phyloP scores from a whole-genome alignment of 331 rosid species.

The Erythrophleum ivorense region DNA sequence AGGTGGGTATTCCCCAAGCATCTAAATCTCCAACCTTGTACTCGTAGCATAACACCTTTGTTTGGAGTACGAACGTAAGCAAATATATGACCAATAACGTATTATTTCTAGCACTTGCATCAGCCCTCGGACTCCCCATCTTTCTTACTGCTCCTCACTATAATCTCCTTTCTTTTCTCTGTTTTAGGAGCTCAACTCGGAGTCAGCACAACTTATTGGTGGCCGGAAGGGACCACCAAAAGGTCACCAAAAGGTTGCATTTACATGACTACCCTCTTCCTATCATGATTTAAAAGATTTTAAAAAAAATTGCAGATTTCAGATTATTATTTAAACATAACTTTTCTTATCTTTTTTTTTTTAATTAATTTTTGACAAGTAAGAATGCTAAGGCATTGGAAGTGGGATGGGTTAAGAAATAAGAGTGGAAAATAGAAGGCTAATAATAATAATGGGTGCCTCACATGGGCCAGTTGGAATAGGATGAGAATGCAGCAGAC shows the following conservation, averaged over 20 bases:
- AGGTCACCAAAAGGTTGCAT: background rate
- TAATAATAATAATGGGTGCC: constrained; percentile 5
- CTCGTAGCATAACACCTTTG: constrained; percentile 55
- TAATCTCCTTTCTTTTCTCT: constrained; percentile 23
- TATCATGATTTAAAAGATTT: background rate
- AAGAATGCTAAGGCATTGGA: no score
- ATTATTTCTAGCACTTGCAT: constrained; percentile 27
- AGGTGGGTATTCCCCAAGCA: constrained; percentile 82
- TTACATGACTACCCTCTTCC: constrained; percentile 45
- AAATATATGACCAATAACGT: constrained; percentile 41
- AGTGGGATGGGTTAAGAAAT: no score
- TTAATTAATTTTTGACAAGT: background rate
- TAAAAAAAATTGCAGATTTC: background rate
- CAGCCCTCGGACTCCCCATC: constrained; percentile 43
- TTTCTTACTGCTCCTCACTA: constrained; percentile 7
- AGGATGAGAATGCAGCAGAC: background rate
- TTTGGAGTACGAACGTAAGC: constrained; percentile 50
- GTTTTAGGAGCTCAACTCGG: constrained; percentile 15
- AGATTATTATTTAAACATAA: no score
- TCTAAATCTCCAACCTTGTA: constrained; percentile 95
- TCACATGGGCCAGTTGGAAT: constrained; percentile 50
- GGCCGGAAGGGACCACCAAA: background rate
- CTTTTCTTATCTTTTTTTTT: no score
- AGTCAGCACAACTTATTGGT: constrained; percentile 30
- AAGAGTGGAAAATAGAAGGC: background rate